A percentile compares a stretch with the other conserved stretches of the same genome.
These are phyloP conservation scores for Chrysopogon serrulatus DNA, from an alignment of 176 grass and related monocot genomes.

Conservation along the genomic window DNA sequence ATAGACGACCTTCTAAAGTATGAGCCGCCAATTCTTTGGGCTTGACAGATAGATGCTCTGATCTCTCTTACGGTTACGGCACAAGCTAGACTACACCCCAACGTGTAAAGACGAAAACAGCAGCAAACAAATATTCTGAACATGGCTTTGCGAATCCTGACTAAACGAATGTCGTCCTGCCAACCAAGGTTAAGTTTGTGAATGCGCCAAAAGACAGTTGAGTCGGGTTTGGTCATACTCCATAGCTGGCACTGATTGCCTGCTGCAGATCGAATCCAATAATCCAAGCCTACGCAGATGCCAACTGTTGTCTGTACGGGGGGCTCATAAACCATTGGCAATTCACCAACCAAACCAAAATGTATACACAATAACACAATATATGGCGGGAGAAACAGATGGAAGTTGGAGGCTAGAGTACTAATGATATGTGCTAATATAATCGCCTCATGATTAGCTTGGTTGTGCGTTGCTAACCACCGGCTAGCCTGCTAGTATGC, in stretches of 20 bases:
- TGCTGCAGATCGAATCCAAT: background rate
- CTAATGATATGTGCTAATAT: background rate
- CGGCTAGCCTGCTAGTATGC: background rate
- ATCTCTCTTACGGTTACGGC: no score
- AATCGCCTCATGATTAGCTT: background rate
- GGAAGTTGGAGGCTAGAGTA: background rate
- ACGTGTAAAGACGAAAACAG: no score
- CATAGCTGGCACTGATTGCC: background rate
- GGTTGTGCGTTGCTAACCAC: background rate
- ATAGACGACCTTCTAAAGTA: no score
- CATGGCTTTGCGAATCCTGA: no score
- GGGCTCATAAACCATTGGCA: background rate
- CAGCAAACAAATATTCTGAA: no score
- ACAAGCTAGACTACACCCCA: no score
- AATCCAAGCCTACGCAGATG: background rate
- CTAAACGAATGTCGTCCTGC: no score
- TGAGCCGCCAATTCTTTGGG: no score
- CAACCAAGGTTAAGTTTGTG: no score
- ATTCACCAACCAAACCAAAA: background rate
- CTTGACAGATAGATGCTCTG: no score
- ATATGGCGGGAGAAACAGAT: background rate
- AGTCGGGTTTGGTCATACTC: no score
- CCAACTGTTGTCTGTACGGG: slow-evolving; percentile 19
- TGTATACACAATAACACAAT: no score
- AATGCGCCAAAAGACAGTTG: background rate